phyloP scores from a whole-genome alignment of 2,329 filamentous ascomycete species.

The Botrytis pseudocinerea region DNA sequence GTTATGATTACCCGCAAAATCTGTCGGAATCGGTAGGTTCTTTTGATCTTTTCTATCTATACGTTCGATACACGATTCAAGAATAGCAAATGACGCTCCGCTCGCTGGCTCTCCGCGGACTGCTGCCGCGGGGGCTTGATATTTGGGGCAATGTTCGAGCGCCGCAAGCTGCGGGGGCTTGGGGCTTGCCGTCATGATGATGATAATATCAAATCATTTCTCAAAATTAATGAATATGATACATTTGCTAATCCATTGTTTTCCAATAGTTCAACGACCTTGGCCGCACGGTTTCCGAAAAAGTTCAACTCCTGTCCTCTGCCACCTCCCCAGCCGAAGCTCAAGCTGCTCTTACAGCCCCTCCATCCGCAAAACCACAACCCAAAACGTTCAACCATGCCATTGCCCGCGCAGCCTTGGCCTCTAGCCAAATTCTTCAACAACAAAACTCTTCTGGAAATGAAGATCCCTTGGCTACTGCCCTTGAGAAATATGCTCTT shows the following conservation, averaged over 20 bases:
- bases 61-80: not conserved
- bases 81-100: not conserved
- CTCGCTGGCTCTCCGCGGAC: not conserved
- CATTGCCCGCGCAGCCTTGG: constrained; percentile 83
- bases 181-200: not conserved
- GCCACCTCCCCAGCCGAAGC: constrained; percentile 88
- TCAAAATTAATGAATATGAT: not conserved
- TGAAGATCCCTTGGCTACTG: constrained; percentile 87
- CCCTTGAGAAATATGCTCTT: constrained; percentile 93
- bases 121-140: not conserved
- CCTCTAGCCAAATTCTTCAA: constrained; percentile 82
- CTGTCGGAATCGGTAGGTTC: constrained; percentile 53
- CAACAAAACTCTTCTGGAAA: constrained; percentile 76
- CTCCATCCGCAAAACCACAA: constrained; percentile 84
- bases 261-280: constrained; percentile 73
- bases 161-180: not conserved
- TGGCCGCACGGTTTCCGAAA: constrained; percentile 92
- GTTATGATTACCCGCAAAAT: constrained; percentile 93
- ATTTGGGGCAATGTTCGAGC: not conserved
- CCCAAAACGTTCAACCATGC: constrained; percentile 99
- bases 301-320: constrained; percentile 84
- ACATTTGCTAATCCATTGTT: constrained; percentile 1
- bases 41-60: not conserved
- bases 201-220: not conserved
- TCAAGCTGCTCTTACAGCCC: constrained; percentile 88